Evolutionary conservation across 192 early-diverging fungal genomes (phyloP).

Genomic region (Allomyces arbusculus): DNA sequence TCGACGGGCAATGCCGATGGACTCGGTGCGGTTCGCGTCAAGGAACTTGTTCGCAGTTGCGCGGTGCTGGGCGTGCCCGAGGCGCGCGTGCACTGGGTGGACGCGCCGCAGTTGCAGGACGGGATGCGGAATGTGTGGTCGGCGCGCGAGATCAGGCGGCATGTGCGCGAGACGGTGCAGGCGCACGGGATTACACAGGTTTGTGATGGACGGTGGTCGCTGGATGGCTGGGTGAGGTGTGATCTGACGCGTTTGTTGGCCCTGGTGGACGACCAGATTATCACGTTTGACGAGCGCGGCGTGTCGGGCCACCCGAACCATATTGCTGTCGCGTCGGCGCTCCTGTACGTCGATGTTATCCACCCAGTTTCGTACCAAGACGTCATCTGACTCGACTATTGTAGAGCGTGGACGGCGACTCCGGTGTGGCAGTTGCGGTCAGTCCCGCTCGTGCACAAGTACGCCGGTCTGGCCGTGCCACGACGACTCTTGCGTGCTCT

Average conservation of each 20-base stretch:
- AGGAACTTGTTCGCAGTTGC: conserved; percentile 17
- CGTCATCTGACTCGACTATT: too few relatives aligned
- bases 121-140: conserved; percentile 44
- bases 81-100: conserved; percentile 23
- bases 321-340: conserved; percentile 20
- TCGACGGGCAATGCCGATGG: conserved; percentile 47
- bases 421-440: too few relatives aligned
- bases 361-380: too few relatives aligned
- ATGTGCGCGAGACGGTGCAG: conserved; percentile 32
- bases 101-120: conserved; percentile 37
- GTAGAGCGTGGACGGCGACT: too few relatives aligned
- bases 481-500: too few relatives aligned
- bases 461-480: too few relatives aligned
- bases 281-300: conserved; percentile 77
- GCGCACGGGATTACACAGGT: conserved; percentile 26
- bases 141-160: conserved; percentile 28
- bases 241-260: not conserved
- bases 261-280: conserved; percentile 13
- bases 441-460: too few relatives aligned
- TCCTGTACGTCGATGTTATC: not conserved
- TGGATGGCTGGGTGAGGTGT: not conserved
- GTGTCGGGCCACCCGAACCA: conserved; percentile 88
- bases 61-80: conserved; percentile 16
- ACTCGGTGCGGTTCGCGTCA: conserved; percentile 17
- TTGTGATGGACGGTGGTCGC: conserved; percentile 5